Evolutionary conservation across 192 early-diverging fungal genomes (phyloP), one percentile per base, ranked within the genome.

Genomic region (Coemansia interrupta): DNA sequence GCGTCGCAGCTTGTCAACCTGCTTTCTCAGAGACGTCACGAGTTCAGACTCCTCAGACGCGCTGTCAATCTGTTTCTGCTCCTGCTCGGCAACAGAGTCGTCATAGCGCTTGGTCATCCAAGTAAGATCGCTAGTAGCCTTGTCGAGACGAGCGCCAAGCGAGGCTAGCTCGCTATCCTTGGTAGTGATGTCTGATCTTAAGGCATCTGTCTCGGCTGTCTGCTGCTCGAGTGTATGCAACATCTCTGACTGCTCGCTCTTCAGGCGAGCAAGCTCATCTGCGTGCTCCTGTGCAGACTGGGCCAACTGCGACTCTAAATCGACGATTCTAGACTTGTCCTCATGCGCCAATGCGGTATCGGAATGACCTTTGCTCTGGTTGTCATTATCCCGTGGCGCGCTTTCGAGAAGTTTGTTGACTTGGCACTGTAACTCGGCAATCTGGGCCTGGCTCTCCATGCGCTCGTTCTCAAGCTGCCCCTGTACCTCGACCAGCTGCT

Each of bases 381-480:
- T 40, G 1, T 49, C 23, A 23, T 47, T 41, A 4, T 12, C n/a
- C 9, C 57, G 54, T 18, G 65, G 51, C 29, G 49, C n/a, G 13
- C 23, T 26, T 12, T 22, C 47, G 15, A 28, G 26, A 14, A 49
- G 58, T 50, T 68, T 58, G 43, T 19, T 43, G 18, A 73, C 58
- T 36, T 61, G 64, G 5, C 40, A 39, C 55, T 68, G 64, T n/a
- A 78, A 55, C 32, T 50, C 45, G 1, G 55, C 58, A 13, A 78
- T 68, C 58, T 58, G 48, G 14, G 47, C 42, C 18, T 59, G 60
- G 58, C 46, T 61, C 2, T 48, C 58, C 18, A 49, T 56, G 32
- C 74, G 68, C 68, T 78, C 74, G 28, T 65, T 64, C 40, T 70
- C 68, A 5, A 71, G 62, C 56, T 39, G 20, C 39, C 68, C 64